phyloP scores from a whole-genome alignment of 345 rosid genomes.

The Citrus maxima region DNA sequence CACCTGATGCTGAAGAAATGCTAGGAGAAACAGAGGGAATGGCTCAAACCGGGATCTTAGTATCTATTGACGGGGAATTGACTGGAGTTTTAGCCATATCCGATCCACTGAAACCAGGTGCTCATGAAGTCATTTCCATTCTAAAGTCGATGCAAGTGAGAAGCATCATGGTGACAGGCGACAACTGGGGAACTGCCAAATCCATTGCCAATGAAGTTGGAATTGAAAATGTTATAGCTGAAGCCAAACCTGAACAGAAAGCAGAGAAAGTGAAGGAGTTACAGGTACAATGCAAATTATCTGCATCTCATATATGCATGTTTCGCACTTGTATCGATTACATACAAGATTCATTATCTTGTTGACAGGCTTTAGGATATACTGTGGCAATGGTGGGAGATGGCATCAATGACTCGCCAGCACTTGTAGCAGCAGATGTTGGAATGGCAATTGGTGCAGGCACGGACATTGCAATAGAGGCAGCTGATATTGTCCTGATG shows the following conservation, averaged over 20 bases:
- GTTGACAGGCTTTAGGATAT: constrained; percentile 57
- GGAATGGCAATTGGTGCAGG: constrained; percentile 99
- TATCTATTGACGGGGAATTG: constrained; percentile 56
- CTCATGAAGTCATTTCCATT: constrained; percentile 66
- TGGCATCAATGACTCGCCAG: constrained; percentile 92
- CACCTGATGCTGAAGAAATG: constrained; percentile 66
- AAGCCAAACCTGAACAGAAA: constrained; percentile 89
- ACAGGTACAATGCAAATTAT: constrained; percentile 43
- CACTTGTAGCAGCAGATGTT: constrained; percentile 89
- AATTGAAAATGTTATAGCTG: constrained; percentile 70
- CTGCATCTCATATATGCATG: neutral
- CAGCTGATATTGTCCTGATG: constrained; percentile 94
- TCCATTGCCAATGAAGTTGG: constrained; percentile 84
- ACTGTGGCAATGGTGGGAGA: constrained; percentile 96
- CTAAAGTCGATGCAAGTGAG: constrained; percentile 72
- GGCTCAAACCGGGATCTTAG: constrained; percentile 86
- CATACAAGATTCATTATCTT: neutral
- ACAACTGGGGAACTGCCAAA: constrained; percentile 94
- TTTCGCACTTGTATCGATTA: neutral
- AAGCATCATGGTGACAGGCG: constrained; percentile 95
- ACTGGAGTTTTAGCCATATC: constrained; percentile 74
- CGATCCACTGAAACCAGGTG: constrained; percentile 78
- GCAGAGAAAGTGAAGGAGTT: constrained; percentile 85
- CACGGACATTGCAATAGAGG: constrained; percentile 93
- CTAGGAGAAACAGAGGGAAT: constrained; percentile 66